Evolutionary conservation across 2,329 filamentous ascomycete species (phyloP), one percentile per base, ranked within the genome.

Genomic region (Lojkania enalia): DNA sequence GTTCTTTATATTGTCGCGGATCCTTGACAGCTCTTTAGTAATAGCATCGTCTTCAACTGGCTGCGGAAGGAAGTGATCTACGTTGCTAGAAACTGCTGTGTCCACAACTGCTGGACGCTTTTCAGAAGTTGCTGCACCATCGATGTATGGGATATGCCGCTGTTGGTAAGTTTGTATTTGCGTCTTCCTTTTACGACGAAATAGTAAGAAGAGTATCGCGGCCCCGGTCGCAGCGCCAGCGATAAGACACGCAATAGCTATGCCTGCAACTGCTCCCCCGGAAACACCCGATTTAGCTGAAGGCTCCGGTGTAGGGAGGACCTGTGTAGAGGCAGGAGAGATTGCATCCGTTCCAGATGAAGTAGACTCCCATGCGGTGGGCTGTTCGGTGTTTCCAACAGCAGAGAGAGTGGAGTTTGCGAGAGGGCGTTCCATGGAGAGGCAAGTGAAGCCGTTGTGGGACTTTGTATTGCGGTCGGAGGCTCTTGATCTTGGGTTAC

Each of bases 1-100:
- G 35, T 61, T 58, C 23, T 60, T 63, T 51, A 63, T 58, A 13
- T 48, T 53, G 36, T 60, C 55, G 2, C 57, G 54, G 20, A 63
- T 55, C 30, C 46, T 56, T n/a, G 57, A 59, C 6, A 52, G 30
- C n/a, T 54, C 46, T 2, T 40, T 38, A 2, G 44, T 54, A 27
- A 63, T 57, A 0, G 49, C 45, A n/a, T 54, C 50, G 37, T 63
- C 60, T 20, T 56, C 48, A 3, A 40, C 48, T 2, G 59, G 59
- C 19, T 61, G 59, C 0, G 59, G 59, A 9, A 62, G 46, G n/a
- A 51, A 18, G 13, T 52, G 44, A 12, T 57, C 54, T 23, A 55
- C 35, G n/a, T 23, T 43, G 0, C 25, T 35, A 2, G 38, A 25
- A 5, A 43, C 13, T 7, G 20, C 14, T 20, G 32, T 47, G 18